Conservation (phyloP, 129 eudicot genomes). For the Tagetes patula region DNA sequence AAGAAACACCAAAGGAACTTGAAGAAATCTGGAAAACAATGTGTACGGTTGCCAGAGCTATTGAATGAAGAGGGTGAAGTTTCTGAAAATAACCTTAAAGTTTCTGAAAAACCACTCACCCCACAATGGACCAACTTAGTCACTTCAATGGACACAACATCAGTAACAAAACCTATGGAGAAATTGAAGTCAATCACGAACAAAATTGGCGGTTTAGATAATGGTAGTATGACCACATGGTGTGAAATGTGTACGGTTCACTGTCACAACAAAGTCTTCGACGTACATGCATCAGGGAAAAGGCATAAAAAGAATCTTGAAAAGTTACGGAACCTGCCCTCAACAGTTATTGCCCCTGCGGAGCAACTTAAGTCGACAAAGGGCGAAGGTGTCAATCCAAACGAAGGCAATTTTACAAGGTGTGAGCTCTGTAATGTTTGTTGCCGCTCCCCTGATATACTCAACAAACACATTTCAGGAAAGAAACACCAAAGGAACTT, state of each 20-base stretch:
- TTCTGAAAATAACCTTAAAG: neutral
- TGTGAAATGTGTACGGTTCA: constrained; percentile 15
- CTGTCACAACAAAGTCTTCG: neutral
- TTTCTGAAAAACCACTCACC: neutral
- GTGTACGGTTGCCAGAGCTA: neutral
- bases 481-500: constrained; percentile 23
- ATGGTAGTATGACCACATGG: constrained; percentile 5
- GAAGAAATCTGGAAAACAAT: neutral
- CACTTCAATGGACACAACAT: constrained; percentile 11
- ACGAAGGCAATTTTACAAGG: neutral
- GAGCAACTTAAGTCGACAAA: neutral
- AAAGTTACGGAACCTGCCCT: neutral
- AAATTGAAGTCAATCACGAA: neutral
- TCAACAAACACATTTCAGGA: constrained; percentile 21
- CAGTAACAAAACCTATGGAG: neutral
- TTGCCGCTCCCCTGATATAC: neutral
- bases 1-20: constrained; percentile 23
- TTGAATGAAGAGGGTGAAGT: constrained; percentile 16
- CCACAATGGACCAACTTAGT: neutral
- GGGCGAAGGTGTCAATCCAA: constrained; percentile 15
- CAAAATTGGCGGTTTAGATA: neutral
- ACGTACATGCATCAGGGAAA: constrained; percentile 5
- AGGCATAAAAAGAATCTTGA: constrained; percentile 17
- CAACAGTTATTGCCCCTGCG: neutral
- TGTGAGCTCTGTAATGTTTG: constrained; percentile 26